phyloP scores from a whole-genome alignment of 1,284 basidiomycete genomes.

The Irpex rosettiformis region DNA sequence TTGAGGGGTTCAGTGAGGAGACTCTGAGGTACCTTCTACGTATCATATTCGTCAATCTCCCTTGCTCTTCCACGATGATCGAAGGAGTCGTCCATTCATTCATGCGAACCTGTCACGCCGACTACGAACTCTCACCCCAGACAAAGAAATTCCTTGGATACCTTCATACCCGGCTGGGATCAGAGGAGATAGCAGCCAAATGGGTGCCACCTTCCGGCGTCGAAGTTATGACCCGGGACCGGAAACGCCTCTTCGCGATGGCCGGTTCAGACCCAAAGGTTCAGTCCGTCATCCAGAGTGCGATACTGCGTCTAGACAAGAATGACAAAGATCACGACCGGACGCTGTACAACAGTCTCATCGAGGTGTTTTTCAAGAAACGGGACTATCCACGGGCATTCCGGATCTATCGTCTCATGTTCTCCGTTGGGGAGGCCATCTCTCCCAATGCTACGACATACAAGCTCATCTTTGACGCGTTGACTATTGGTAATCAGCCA shows the following conservation, averaged over 20 bases:
- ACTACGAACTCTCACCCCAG: slow-evolving; percentile 29
- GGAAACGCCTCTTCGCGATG: slow-evolving; percentile 17
- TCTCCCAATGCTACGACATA: slow-evolving; percentile 44
- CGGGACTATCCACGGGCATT: slow-evolving; percentile 37
- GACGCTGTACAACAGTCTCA: slow-evolving; percentile 44
- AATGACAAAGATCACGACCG: slow-evolving; percentile 36
- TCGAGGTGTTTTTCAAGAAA: slow-evolving; percentile 34
- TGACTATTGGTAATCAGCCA: slow-evolving; percentile 25
- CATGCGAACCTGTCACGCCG: slow-evolving; percentile 29
- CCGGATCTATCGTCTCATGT: slow-evolving; percentile 38
- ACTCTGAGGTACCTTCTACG: slow-evolving; percentile 38
- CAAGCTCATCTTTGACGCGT: slow-evolving; percentile 40
- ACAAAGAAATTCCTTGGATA: slow-evolving; percentile 37
- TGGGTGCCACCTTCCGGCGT: slow-evolving; percentile 26
- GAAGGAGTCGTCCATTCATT: slow-evolving; percentile 35
- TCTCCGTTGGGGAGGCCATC: slow-evolving; percentile 23
- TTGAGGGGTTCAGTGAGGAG: slow-evolving; percentile 34
- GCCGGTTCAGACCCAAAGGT: slow-evolving; percentile 29
- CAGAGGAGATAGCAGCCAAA: slow-evolving; percentile 30
- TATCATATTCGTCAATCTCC: slow-evolving; percentile 33
- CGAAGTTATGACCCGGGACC: slow-evolving; percentile 21
- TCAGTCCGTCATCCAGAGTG: slow-evolving; percentile 29
- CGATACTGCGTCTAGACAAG: slow-evolving; percentile 38
- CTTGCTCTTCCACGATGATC: slow-evolving; percentile 27
- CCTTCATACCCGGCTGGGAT: slow-evolving; percentile 32